phyloP scores from a whole-genome alignment of 2,329 filamentous ascomycete genomes.

The Colletotrichum sp. region DNA sequence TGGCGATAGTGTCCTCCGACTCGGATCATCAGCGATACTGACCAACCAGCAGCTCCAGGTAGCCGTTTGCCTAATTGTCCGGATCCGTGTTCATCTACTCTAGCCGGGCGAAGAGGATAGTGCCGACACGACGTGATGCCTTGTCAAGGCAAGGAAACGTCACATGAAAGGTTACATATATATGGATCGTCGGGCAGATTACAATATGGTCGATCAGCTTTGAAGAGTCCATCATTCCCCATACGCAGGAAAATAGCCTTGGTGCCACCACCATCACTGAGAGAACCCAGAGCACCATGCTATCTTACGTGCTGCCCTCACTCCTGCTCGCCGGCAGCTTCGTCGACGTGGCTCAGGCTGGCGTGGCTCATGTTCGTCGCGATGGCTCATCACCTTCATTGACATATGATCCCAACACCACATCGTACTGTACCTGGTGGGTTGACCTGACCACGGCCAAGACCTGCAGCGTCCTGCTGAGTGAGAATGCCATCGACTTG shows the following conservation, averaged over 20 bases:
- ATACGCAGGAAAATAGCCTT: not conserved
- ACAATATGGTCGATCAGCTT: not conserved
- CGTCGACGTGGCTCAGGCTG: not conserved
- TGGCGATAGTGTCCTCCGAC: not conserved
- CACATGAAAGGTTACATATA: not conserved
- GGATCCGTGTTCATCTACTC: not conserved
- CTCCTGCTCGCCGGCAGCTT: not conserved
- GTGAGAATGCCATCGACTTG: not conserved
- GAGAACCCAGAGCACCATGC: not conserved
- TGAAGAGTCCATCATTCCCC: not conserved
- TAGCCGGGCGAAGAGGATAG: not conserved
- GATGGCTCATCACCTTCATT: not conserved
- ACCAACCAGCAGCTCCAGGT: no score
- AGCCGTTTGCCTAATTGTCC: not conserved
- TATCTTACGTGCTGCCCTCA: not conserved
- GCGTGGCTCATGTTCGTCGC: not conserved
- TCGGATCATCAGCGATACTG: not conserved
- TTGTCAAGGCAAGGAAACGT: no score
- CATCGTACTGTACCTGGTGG: not conserved
- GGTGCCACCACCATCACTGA: no score
- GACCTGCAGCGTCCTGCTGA: not conserved
- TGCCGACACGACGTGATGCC: not conserved
- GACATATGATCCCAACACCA: not conserved
- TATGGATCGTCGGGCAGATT: not conserved
- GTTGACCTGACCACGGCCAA: not conserved